Evolutionary conservation across 192 early-diverging fungal species (phyloP), one percentile per base, ranked within the genome.

Genomic region (Gigaspora rosea): DNA sequence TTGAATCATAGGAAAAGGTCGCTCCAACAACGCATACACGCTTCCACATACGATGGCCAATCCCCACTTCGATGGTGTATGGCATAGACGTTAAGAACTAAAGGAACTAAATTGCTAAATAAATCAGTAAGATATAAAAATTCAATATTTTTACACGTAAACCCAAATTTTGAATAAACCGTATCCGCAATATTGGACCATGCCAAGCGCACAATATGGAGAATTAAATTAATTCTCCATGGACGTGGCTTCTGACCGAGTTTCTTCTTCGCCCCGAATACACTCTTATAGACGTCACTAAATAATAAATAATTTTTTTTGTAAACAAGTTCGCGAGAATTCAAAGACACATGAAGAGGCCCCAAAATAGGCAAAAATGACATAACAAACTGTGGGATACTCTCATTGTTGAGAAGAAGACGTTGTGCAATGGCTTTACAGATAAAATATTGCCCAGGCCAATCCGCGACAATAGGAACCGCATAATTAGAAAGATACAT

Each of bases 221-320:
- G 67, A 70, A 70, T 70, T 70, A 70, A 70, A 70, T 70, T 27
- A 50, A 70, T 70, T 70, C 47, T 70, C 27, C 67, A 70, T 70
- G 67, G n/a, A 5, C 13, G 41, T 49, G 46, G 27, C 41, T 41
- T 70, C 67, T 70, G 33, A 70, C 67, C 67, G 1, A 70, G 0
- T 46, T 47, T 7, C 35, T 70, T 70, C 7, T 47, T 51, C 0
- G 41, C 36, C 12, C 67, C 67, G 4, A 70, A 70, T 47, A 70
- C 46, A 18, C 67, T 18, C 27, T 70, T 70, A 49, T 70, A 70
- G 48, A 70, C 48, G 1, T 70, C 48, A 49, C 46, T 70, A 47
- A 70, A 70, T 13, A 70, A 70, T 49, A 49, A 6, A 0, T 8
- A 70, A 47, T 69, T 70, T 70, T 70, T 70, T 70, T 49, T 49